phyloP scores from a whole-genome alignment of 345 rosid species.

The Rhizophora apiculata region DNA sequence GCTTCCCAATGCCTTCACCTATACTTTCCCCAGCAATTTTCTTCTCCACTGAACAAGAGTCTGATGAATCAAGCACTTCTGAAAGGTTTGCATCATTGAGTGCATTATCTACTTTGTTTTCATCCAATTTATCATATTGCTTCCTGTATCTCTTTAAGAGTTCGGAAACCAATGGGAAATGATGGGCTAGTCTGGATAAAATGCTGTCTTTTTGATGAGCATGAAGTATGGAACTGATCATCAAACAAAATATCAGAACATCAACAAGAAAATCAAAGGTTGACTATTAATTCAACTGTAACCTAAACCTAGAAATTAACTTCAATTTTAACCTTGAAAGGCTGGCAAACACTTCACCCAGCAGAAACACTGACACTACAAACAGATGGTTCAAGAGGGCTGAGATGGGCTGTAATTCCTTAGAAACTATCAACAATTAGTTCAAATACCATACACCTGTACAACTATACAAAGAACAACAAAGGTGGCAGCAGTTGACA shows the following conservation, averaged over 20 bases:
- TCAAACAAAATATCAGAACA: conserved; percentile 27
- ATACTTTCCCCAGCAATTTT: conserved; percentile 24
- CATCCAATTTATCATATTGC: conserved; percentile 25
- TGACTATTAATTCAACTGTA: conserved; percentile 9
- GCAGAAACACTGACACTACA: too few species aligned
- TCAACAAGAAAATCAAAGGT: background rate
- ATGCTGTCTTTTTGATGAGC: conserved; percentile 42
- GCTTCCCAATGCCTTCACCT: conserved; percentile 25
- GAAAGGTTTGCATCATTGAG: conserved; percentile 16
- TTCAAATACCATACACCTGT: background rate
- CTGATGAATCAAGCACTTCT: conserved; percentile 23
- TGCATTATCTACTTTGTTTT: conserved; percentile 26
- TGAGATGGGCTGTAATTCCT: background rate
- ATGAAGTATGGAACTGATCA: conserved; percentile 39
- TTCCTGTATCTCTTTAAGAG: conserved; percentile 38
- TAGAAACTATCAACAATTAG: background rate
- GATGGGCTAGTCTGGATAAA: conserved; percentile 59
- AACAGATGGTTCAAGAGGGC: background rate
- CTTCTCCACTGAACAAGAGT: conserved; percentile 20
- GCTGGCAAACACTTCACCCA: background rate
- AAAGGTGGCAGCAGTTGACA: background rate
- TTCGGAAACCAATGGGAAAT: conserved; percentile 59
- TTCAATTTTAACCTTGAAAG: background rate
- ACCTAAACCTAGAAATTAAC: conserved; percentile 1
- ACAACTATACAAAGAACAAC: background rate